A percentile compares a stretch with the other conserved stretches of the same genome.
phyloP scores from a whole-genome alignment of 805 yeast genomes.

The Schwanniomyces sp. region DNA sequence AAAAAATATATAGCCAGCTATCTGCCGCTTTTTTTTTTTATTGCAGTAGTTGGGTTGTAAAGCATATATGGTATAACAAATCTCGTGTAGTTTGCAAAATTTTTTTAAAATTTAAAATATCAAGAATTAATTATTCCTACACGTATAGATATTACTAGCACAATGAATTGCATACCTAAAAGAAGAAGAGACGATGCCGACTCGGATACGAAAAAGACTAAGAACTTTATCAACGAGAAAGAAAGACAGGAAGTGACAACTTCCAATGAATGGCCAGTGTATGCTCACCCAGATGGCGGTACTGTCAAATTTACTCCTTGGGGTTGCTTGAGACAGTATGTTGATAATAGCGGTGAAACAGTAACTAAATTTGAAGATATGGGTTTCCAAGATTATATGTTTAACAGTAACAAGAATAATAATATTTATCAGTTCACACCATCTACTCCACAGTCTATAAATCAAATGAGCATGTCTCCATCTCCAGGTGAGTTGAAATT shows the following conservation, averaged over 20 bases:
- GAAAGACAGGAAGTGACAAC: conserved; percentile 14
- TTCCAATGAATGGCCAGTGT: conserved; percentile 52
- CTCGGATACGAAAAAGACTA: conserved; percentile 14
- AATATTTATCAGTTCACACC: conserved; percentile 13
- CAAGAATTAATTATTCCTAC: background rate
- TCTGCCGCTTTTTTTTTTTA: conserved; percentile 1
- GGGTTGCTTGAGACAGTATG: conserved; percentile 55
- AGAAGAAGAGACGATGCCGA: conserved; percentile 12
- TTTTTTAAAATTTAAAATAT: background rate
- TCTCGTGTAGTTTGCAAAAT: background rate
- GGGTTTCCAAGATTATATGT: conserved; percentile 23
- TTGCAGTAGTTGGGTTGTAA: background rate
- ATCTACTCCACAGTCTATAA: conserved; percentile 24
- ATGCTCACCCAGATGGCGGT: conserved; percentile 63
- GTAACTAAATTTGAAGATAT: conserved; percentile 50
- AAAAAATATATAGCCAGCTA: conserved; percentile 2
- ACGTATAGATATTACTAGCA: background rate
- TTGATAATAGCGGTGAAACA: conserved; percentile 42
- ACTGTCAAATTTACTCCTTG: conserved; percentile 60
- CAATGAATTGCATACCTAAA: conserved; percentile 9
- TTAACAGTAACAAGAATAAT: conserved; percentile 3
- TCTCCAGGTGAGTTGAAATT: conserved; percentile 19
- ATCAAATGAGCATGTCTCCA: conserved; percentile 8
- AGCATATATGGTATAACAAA: background rate
- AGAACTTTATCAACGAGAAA: conserved; percentile 10